These are phyloP conservation scores for Nannizziopsis arthrosporioides DNA, from an alignment of 2,329 filamentous ascomycete genomes.

Conservation along the genomic window DNA sequence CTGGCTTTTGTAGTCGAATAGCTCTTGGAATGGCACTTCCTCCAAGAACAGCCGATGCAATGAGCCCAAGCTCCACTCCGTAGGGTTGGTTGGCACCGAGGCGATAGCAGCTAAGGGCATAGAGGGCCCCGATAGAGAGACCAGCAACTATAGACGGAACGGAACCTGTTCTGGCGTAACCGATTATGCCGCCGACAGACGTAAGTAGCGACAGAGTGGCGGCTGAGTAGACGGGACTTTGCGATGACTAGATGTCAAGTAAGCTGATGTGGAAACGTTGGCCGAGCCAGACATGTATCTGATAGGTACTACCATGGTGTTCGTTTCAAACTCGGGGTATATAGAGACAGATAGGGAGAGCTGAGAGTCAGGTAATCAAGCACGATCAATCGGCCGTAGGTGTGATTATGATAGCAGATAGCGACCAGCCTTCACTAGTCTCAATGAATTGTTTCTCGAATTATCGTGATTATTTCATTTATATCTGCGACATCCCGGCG, in stretches of 20 bases:
- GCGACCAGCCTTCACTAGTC: no score
- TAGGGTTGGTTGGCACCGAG: slow-evolving; percentile 65
- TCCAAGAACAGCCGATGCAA: slow-evolving; percentile 74
- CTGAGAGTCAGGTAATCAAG: no score
- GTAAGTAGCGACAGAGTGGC: slow-evolving; percentile 71
- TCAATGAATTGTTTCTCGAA: no score
- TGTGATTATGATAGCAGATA: no score
- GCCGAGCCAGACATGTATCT: neutral
- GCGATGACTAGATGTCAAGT: neutral
- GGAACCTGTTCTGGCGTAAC: slow-evolving; percentile 74
- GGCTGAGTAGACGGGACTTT: slow-evolving; percentile 46
- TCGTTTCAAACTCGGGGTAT: neutral
- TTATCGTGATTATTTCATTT: no score
- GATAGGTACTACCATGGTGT: neutral
- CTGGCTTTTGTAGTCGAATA: slow-evolving; percentile 68
- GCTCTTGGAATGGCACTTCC: slow-evolving; percentile 78
- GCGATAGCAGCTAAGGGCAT: slow-evolving; percentile 70
- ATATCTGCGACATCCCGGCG: neutral
- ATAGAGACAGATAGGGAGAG: neutral
- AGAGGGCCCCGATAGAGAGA: slow-evolving; percentile 63
- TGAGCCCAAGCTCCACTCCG: slow-evolving; percentile 75
- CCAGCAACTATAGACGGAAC: slow-evolving; percentile 79
- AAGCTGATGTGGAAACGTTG: slow-evolving; percentile 9
- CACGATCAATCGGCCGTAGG: no score
- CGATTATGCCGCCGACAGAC: slow-evolving; percentile 73